Conservation (phyloP, 805 yeast genomes). For the Starmerella geochares region DNA sequence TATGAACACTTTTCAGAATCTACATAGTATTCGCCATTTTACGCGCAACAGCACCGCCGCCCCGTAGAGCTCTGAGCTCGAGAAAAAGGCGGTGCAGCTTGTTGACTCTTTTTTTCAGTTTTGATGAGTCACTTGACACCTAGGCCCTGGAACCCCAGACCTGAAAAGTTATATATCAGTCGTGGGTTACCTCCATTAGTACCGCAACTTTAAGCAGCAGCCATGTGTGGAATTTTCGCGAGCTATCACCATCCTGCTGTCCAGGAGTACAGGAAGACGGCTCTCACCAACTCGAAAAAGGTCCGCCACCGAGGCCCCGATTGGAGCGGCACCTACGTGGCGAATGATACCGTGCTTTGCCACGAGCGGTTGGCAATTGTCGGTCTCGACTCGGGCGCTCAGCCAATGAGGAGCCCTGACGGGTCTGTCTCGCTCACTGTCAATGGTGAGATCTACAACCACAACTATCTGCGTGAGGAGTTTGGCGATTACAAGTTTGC, state of each 20-base stretch:
- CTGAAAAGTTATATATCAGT: constrained; percentile 5
- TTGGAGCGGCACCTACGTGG: constrained; percentile 82
- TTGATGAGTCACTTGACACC: constrained; percentile 1
- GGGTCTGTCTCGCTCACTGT: constrained; percentile 68
- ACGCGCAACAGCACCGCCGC: no score
- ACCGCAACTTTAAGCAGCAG: not conserved
- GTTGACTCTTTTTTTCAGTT: constrained; percentile 1
- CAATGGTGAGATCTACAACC: constrained; percentile 98
- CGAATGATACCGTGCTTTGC: constrained; percentile 71
- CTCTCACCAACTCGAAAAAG: constrained; percentile 78
- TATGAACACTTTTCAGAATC: no score
- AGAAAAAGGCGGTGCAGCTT: no score
- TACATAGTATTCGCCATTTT: no score
- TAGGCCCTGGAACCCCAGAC: not conserved
- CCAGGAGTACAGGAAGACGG: constrained; percentile 71
- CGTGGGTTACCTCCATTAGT: not conserved
- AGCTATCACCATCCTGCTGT: constrained; percentile 75
- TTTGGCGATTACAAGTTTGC: constrained; percentile 64
- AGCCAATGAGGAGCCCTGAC: constrained; percentile 80
- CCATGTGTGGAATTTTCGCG: constrained; percentile 97
- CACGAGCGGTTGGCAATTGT: constrained; percentile 98
- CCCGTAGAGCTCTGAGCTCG: no score
- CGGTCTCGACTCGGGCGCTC: constrained; percentile 96
- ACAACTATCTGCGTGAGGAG: constrained; percentile 73
- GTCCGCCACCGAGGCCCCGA: constrained; percentile 99